phyloP scores from a whole-genome alignment of 176 grass and related monocot genomes.

The Eremochloa ophiuroides region DNA sequence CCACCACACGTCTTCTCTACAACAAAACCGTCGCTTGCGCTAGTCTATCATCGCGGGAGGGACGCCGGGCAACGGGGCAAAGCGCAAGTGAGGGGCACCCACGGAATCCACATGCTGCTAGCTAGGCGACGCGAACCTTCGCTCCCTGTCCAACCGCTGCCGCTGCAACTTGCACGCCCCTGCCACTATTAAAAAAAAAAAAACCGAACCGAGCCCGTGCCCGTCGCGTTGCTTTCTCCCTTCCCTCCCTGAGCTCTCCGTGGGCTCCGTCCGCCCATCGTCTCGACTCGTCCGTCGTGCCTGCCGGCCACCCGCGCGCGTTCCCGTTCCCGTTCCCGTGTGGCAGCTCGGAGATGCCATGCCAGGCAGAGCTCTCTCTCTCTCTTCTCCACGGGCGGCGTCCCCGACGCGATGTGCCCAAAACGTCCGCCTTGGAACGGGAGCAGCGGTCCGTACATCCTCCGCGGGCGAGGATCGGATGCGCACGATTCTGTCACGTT shows the following conservation, averaged over 20 bases:
- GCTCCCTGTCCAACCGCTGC: neutral
- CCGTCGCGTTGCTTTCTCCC: neutral
- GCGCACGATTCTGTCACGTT: neutral
- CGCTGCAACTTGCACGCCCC: neutral
- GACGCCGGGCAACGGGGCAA: no score
- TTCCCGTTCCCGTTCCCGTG: no score
- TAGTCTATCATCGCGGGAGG: no score
- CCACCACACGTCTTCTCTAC: no score
- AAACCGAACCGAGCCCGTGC: neutral
- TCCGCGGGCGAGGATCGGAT: neutral
- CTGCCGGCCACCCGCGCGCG: neutral
- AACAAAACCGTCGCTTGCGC: no score
- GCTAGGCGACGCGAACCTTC: neutral
- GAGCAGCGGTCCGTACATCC: neutral
- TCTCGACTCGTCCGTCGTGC: neutral
- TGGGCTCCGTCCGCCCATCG: neutral
- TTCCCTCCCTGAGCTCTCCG: neutral
- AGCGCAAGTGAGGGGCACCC: neutral
- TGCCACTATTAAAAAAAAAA: neutral
- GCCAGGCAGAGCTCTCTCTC: no score
- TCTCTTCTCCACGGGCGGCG: no score
- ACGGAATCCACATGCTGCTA: neutral
- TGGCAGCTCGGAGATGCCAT: no score
- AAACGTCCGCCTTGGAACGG: neutral
- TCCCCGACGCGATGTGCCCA: neutral